Percentiles rank a stretch among this genome's conserved stretches.
phyloP scores from a whole-genome alignment of 2,329 filamentous ascomycete genomes.

The Tolypocladium capitatum region DNA sequence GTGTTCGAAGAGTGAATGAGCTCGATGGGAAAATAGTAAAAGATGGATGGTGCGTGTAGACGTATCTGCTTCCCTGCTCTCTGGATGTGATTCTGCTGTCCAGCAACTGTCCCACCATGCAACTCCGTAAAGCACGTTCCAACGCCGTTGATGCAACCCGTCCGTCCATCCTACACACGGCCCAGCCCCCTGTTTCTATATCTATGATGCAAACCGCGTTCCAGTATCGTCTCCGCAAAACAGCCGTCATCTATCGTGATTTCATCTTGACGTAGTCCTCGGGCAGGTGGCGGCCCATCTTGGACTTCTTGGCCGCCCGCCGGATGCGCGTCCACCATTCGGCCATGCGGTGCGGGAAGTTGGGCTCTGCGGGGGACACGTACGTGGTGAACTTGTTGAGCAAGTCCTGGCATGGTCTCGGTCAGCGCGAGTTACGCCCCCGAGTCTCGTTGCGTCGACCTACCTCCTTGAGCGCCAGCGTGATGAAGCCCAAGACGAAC shows the following conservation, averaged over 20 bases:
- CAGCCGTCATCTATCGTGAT: slow-evolving; percentile 4
- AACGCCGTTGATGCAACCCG: neutral
- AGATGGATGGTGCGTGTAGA: neutral
- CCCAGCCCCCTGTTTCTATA: neutral
- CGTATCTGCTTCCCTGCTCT: neutral
- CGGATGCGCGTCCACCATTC: slow-evolving; percentile 22
- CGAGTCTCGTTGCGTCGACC: neutral
- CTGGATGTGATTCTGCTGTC: neutral
- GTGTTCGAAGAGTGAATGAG: neutral
- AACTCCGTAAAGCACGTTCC: neutral
- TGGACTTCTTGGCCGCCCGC: slow-evolving; percentile 20
- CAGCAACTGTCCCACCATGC: neutral
- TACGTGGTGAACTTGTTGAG: slow-evolving; percentile 15
- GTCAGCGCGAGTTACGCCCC: neutral
- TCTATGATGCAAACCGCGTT: neutral
- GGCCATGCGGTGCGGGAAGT: slow-evolving; percentile 14
- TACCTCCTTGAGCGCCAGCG: slow-evolving; percentile 21
- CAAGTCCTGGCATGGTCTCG: slow-evolving; percentile 15
- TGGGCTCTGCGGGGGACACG: slow-evolving; percentile 13
- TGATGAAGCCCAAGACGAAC: slow-evolving; percentile 25
- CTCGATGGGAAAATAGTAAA: neutral
- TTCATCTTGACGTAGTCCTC: slow-evolving; percentile 20
- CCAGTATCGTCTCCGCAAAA: neutral
- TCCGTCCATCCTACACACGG: neutral
- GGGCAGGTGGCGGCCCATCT: slow-evolving; percentile 20